Base-by-base conservation (phyloP, 805 yeast species). In the Nakazawaea ambrosiae region DNA sequence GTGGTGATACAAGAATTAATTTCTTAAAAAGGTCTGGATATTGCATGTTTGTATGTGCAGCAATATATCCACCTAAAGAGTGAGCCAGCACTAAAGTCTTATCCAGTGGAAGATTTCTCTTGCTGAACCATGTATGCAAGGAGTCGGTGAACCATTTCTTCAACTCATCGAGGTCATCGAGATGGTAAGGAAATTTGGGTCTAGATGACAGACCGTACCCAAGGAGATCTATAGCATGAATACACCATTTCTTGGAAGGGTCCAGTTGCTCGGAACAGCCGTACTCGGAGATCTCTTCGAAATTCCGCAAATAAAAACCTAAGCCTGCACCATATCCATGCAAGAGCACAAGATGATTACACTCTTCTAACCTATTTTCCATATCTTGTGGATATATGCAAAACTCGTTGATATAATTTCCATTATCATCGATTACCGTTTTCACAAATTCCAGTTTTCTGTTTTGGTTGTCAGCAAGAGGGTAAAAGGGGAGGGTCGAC, bases 241-340 rank as follows among this genome's bases (percentile, higher is more conserved):
- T 65, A 39, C 80, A 71, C 83, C 92, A 83, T 20, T 70, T 61
- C n/a, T 24, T 16, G 15, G 14, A 7, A 17, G 20, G 16, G n/a
- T n/a, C n/a, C n/a, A n/a, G n/a, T n/a, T n/a, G n/a, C 18, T 57
- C 48, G 39, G 48, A 20, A 11, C 39, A 29, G 0, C 61, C 52
- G 16, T 54, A 22, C 10, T 44, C 43, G 12, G 41, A 31, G 18
- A 45, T 34, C n/a, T 12, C 55, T 32, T 70, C 73, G 45, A 85
- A 74, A 51, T 85, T 90, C 44, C 81, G 74, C 50, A 80, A 73
- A 49, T 77, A 90, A 38, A 87, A 78, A 19, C 94, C 90, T 11
- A 88, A 71, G 1, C 95, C 85, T 0, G 97, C 95, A 2, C 95
- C 96, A 53, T 87, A 88, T 0, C 98, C 98, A 57, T 90, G 98